Percentiles rank a stretch among this genome's conserved stretches.
phyloP scores from a whole-genome alignment of 2,329 filamentous ascomycete genomes.

The Penicillium glabrum region DNA sequence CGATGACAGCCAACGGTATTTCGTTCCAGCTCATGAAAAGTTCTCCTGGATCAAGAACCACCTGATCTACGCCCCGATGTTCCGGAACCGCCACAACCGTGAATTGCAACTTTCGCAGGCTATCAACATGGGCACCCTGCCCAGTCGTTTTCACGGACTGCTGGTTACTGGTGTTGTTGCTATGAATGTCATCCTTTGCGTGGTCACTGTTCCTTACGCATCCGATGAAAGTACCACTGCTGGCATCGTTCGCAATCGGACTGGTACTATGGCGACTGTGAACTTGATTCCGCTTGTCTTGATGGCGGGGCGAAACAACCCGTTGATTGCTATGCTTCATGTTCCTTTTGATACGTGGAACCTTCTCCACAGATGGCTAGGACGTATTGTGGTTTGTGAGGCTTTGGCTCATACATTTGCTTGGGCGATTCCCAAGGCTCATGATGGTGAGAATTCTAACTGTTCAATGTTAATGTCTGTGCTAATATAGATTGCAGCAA shows the following conservation, averaged over 20 bases:
- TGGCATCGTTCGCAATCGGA: constrained; percentile 44
- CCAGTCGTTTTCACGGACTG: constrained; percentile 47
- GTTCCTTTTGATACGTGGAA: constrained; percentile 48
- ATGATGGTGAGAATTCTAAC: constrained; percentile 24
- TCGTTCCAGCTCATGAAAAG: constrained; percentile 56
- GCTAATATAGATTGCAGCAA: constrained; percentile 37
- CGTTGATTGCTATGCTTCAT: constrained; percentile 42
- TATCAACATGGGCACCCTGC: constrained; percentile 47
- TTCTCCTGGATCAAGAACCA: constrained; percentile 70
- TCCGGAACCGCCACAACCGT: constrained; percentile 45
- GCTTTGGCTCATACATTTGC: constrained; percentile 67
- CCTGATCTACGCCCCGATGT: constrained; percentile 53
- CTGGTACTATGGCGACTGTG: constrained; percentile 42
- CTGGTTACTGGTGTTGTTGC: constrained; percentile 42
- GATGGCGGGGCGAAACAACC: constrained; percentile 45
- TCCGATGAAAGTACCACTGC: constrained; percentile 33
- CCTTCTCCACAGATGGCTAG: constrained; percentile 76
- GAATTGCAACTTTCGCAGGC: constrained; percentile 46
- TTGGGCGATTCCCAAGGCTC: constrained; percentile 71
- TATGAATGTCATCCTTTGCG: constrained; percentile 54
- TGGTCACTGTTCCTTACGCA: constrained; percentile 43
- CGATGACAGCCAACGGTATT: constrained; percentile 79
- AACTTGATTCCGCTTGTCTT: constrained; percentile 47
- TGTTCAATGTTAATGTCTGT: neutral
- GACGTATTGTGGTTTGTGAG: constrained; percentile 69